Evolutionary conservation across 2,329 filamentous ascomycete species (phyloP), one percentile per base, ranked within the genome.

Genomic region (Penicillium palitans): DNA sequence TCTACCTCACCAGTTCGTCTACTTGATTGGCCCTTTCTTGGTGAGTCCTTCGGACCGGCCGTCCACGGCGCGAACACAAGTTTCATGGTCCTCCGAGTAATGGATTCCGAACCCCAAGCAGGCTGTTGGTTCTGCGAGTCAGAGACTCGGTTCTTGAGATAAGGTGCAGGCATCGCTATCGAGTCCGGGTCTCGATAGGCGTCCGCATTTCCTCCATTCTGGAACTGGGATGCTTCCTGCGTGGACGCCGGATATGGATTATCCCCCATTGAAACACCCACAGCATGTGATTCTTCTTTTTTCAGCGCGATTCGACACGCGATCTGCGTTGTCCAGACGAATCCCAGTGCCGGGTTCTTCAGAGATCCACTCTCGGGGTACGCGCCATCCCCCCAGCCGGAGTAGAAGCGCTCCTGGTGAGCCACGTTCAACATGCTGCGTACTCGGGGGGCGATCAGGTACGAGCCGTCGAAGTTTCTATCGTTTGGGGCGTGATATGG

Each of bases 321-420:
- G 49, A 97, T 86, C 78, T 97, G 93, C 31, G 92, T 93, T 3
- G 91, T 87, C 93, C 93, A 98, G 12, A 96, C 89, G 8, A 96
- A 81, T 0, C 93, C 93, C 25, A 98, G 77, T 7, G 90, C 90
- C 0, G 93, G 93, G 0, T 90, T 96, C 76, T 97, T 98, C 55
- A 66, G 64, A 2, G 71, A 89, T 76, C 53, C 57, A 13, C 57
- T 59, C 1, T 66, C 54, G 27, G 59, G 61, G 17, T 63, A 61
- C 8, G 21, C 78, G 56, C 87, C 81, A 72, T 96, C 90, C 24
- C 93, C 92, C 93, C 95, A 97, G 62, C 95, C 93, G 4, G 93
- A 96, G 76, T 97, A 96, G 85, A 93, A 97, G 44, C 90, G 85
- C 73, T 97, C 91, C 75, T 98, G 93, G 74, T 97, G 90, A n/a